A percentile compares a stretch with the other conserved stretches of the same genome.
Evolutionary conservation across 2,329 filamentous ascomycete genomes (phyloP).

Genomic region (Thermoascus crustaceus): DNA sequence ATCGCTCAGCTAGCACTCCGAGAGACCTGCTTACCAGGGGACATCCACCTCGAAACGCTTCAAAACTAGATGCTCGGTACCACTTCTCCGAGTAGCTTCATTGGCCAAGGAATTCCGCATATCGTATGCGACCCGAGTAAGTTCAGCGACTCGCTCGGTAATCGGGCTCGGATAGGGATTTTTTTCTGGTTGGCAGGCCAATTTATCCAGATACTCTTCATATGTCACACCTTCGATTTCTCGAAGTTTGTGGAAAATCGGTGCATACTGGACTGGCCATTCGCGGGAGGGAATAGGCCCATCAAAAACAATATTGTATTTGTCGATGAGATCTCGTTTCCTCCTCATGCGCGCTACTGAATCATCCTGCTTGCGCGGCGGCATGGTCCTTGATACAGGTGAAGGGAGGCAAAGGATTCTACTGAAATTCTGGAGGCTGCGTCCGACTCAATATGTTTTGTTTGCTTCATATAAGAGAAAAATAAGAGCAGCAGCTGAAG

Average conservation of each 20-base stretch:
- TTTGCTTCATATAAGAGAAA: too few species aligned
- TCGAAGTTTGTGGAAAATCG: conserved; percentile 2
- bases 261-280: conserved; percentile 1
- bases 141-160: neutral
- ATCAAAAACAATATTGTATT: conserved; percentile 3
- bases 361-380: too few species aligned
- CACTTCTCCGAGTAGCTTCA: conserved; percentile 2
- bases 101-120: conserved; percentile 1
- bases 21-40: conserved; percentile 1
- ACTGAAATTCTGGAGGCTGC: too few species aligned
- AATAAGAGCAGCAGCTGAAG: too few species aligned
- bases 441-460: too few species aligned
- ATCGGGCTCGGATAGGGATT: neutral
- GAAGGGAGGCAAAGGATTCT: too few species aligned
- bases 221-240: conserved; percentile 3
- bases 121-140: conserved; percentile 2
- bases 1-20: neutral
- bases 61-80: conserved; percentile 1
- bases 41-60: conserved; percentile 1
- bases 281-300: conserved; percentile 1
- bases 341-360: too few species aligned
- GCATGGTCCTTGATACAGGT: too few species aligned
- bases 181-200: neutral
- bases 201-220: neutral
- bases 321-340: conserved; percentile 1